Conservation (phyloP, 2,329 filamentous ascomycete genomes). For the Camptophora hylomeconis region DNA sequence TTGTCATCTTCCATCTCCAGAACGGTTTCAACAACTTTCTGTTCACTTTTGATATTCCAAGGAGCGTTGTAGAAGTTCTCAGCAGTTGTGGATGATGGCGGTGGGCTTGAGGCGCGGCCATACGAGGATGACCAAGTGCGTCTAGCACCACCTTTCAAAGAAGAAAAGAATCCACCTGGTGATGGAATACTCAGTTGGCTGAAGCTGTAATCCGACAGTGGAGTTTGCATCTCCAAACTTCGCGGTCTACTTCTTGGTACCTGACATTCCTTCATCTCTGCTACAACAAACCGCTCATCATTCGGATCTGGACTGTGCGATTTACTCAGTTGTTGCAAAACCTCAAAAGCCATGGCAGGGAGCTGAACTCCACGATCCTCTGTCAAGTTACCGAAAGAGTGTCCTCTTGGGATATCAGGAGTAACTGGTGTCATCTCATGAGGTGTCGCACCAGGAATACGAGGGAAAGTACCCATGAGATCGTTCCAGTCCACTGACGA, state of each 20-base stretch:
- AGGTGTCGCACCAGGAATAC: conserved; percentile 21
- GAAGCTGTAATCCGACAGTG: conserved; percentile 54
- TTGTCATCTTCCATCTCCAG: conserved; percentile 41
- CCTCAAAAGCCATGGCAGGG: conserved; percentile 67
- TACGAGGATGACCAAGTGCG: conserved; percentile 52
- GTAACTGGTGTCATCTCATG: conserved; percentile 15
- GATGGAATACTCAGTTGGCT: conserved; percentile 81
- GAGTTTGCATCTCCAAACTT: conserved; percentile 31
- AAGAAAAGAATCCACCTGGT: conserved; percentile 82
- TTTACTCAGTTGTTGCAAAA: conserved; percentile 59
- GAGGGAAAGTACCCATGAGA: conserved; percentile 28
- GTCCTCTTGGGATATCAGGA: conserved; percentile 8
- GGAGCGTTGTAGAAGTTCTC: conserved; percentile 82
- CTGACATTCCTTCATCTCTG: conserved; percentile 49
- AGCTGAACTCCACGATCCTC: conserved; percentile 50
- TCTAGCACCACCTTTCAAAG: conserved; percentile 60
- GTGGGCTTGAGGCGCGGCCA: conserved; percentile 34
- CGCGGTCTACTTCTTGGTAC: conserved; percentile 34
- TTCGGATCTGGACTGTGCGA: conserved; percentile 31
- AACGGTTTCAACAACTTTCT: conserved; percentile 50
- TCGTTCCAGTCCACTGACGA: conserved; percentile 47
- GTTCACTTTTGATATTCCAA: conserved; percentile 37
- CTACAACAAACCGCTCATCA: too few relatives aligned
- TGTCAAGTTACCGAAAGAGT: conserved; percentile 12
- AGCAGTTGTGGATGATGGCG: conserved; percentile 75